These are phyloP conservation scores for Pichia exigua DNA, from an alignment of 805 yeast genomes.

Conservation along the genomic window DNA sequence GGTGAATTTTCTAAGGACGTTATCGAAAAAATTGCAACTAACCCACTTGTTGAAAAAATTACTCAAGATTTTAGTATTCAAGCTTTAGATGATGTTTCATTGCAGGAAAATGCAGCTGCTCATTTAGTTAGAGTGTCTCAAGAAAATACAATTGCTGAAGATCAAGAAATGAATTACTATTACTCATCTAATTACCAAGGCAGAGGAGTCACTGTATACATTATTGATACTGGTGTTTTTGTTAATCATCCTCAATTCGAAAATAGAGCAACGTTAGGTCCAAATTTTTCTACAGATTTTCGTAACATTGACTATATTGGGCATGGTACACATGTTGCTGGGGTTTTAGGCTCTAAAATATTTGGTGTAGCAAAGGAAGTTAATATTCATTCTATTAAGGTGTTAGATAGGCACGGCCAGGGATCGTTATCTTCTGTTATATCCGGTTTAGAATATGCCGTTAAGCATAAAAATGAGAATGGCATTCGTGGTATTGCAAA, in stretches of 20 bases:
- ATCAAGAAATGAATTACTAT: slow-evolving; percentile 34
- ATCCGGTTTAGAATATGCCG: slow-evolving; percentile 60
- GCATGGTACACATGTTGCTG: slow-evolving; percentile 94
- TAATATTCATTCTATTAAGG: slow-evolving; percentile 64
- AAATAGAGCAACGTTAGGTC: slow-evolving; percentile 52
- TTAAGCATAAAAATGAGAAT: slow-evolving; percentile 40
- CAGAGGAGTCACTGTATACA: slow-evolving; percentile 58
- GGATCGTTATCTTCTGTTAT: slow-evolving; percentile 64
- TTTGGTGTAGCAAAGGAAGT: slow-evolving; percentile 79
- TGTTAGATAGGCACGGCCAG: slow-evolving; percentile 57
- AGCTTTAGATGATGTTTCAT: slow-evolving; percentile 39
- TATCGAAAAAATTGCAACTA: slow-evolving; percentile 39
- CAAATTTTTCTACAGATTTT: slow-evolving; percentile 54
- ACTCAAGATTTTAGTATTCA: slow-evolving; percentile 58
- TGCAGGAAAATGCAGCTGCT: slow-evolving; percentile 33
- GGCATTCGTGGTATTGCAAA: slow-evolving; percentile 58
- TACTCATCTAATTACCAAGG: slow-evolving; percentile 46
- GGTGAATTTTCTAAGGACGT: slow-evolving; percentile 49
- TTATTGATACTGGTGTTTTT: slow-evolving; percentile 79
- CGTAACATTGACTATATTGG: slow-evolving; percentile 64
- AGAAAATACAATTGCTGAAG: slow-evolving; percentile 22
- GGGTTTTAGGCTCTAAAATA: slow-evolving; percentile 68
- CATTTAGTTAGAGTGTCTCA: slow-evolving; percentile 63
- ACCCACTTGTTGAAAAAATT: slow-evolving; percentile 60
- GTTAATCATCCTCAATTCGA: slow-evolving; percentile 55